phyloP scores from a whole-genome alignment of 768 basidiomycete species.

The Suillus cothurnatus region DNA sequence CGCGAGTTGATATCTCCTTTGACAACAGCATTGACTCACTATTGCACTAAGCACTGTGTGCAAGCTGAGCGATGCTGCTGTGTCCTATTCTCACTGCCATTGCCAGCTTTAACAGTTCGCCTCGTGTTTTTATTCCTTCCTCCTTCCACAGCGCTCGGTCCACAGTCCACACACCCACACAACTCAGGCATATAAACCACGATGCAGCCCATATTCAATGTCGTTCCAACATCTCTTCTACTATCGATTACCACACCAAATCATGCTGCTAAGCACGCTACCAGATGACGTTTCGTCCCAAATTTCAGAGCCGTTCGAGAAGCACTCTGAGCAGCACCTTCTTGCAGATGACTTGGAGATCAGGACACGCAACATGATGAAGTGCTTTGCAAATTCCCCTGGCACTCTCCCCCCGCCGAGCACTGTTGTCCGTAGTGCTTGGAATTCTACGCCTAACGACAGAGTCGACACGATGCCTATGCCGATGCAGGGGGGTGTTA shows the following conservation, averaged over 20 bases:
- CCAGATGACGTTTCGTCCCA: constrained; percentile 2
- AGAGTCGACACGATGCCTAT: constrained; percentile 16
- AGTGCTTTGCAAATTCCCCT: constrained; percentile 15
- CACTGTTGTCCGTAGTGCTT: constrained; percentile 19
- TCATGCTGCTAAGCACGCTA: constrained; percentile 11
- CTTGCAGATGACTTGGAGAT: constrained; percentile 17
- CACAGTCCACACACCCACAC: constrained; percentile 18
- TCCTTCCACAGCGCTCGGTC: constrained; percentile 3
- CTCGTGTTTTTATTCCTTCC: constrained; percentile 29
- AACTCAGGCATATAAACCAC: constrained; percentile 19
- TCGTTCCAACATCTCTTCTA: neutral
- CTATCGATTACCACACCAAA: neutral
- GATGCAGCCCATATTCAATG: neutral
- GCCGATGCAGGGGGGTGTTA: constrained; percentile 7
- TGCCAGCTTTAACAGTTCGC: constrained; percentile 14
- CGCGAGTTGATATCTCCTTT: neutral
- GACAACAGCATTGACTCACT: neutral
- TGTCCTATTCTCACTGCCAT: constrained; percentile 9
- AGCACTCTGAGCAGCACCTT: constrained; percentile 12
- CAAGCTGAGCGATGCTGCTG: neutral
- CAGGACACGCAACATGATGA: constrained; percentile 20
- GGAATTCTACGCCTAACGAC: constrained; percentile 29
- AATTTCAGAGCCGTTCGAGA: constrained; percentile 18
- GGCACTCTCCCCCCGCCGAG: constrained; percentile 22
- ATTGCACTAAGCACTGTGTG: neutral